Evolutionary conservation across 495 filamentous ascomycete species (phyloP).

Genomic region (Aspergillus panamensis): DNA sequence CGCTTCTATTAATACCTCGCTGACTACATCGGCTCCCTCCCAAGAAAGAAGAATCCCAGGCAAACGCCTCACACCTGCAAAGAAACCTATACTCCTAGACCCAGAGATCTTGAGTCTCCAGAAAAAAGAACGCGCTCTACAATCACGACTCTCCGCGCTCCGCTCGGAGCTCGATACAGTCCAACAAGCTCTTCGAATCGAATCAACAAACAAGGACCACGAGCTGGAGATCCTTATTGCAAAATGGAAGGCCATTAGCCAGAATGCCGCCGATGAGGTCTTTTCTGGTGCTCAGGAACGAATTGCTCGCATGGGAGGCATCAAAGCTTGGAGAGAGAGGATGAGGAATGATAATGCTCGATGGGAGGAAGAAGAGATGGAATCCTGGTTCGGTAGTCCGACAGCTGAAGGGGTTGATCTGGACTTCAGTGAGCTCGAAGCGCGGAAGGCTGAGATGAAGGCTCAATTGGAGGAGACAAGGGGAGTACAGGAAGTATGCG

Average conservation of each 20-base stretch:
- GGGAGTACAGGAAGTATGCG: conserved; percentile 14
- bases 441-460: conserved; percentile 25
- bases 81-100: conserved; percentile 17
- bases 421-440: conserved; percentile 31
- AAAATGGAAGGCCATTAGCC: conserved; percentile 47
- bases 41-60: conserved; percentile 15
- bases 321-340: conserved; percentile 50
- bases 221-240: conserved; percentile 48
- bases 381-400: conserved; percentile 18
- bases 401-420: conserved; percentile 15
- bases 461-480: conserved; percentile 25
- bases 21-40: conserved; percentile 3
- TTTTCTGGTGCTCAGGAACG: conserved; percentile 42
- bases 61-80: conserved; percentile 10
- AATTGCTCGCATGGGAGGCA: conserved; percentile 53
- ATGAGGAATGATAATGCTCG: conserved; percentile 37
- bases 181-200: conserved; percentile 49
- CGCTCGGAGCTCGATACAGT: conserved; percentile 44
- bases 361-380: conserved; percentile 32
- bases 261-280: conserved; percentile 51
- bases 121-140: conserved; percentile 27
- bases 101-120: conserved; percentile 19
- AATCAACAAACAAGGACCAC: conserved; percentile 39
- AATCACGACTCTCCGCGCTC: conserved; percentile 31
- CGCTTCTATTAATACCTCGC: conserved; percentile 2